Evolutionary conservation across 164 flowering plant genomes (phyloP).

Genomic region (Taxillus chinensis): DNA sequence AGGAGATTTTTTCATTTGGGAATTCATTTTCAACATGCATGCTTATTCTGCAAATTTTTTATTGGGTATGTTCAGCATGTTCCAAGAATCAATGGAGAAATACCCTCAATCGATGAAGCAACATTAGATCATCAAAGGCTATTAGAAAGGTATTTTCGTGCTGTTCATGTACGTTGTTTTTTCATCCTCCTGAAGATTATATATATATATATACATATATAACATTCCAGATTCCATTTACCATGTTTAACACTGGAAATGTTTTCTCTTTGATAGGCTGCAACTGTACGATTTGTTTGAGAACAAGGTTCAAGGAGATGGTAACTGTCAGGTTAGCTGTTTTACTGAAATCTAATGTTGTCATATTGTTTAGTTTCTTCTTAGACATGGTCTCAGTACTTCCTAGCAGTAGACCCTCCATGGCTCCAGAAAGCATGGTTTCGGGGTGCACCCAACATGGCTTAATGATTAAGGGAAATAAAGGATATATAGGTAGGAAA

Average conservation of each 20-base stretch:
- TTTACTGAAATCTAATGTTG: background rate
- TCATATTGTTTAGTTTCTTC: too few species aligned
- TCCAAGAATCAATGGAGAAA: conserved; percentile 7
- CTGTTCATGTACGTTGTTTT: background rate
- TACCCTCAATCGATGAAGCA: conserved; percentile 3
- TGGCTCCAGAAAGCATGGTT: too few species aligned
- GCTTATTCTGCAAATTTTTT: background rate
- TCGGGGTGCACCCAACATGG: too few species aligned
- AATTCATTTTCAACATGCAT: too few species aligned
- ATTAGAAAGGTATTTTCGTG: background rate
- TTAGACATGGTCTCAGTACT: too few species aligned
- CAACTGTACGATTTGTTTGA: conserved; percentile 74
- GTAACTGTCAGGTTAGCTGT: conserved; percentile 78
- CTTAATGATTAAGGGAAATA: too few species aligned
- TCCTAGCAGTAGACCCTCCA: too few species aligned
- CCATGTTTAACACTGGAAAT: conserved; percentile 5
- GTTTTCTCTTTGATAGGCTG: conserved; percentile 32
- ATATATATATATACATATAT: background rate
- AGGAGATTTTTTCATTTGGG: too few species aligned
- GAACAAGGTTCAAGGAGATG: conserved; percentile 76
- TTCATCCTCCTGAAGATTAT: background rate
- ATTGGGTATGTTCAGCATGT: background rate
- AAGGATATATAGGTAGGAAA: too few species aligned
- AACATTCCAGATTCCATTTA: background rate
- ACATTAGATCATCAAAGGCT: conserved; percentile 6